Evolutionary conservation across 1,284 basidiomycete genomes (phyloP), one percentile per base, ranked within the genome.

Genomic region (Xerocomus cyaneibrunnescens): DNA sequence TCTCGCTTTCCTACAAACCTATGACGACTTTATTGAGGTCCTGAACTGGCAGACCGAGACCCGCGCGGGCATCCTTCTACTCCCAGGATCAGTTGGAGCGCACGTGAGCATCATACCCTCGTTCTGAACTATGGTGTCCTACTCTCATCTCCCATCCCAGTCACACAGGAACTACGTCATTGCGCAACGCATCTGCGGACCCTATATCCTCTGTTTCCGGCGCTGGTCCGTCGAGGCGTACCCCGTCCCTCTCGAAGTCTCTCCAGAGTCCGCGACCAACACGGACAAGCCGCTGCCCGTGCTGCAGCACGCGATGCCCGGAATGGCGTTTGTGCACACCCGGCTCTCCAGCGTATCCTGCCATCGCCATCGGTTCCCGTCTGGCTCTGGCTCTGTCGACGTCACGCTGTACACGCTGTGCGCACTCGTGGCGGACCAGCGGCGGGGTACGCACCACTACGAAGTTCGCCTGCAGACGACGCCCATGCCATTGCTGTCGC

Each of bases 191-290:
- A 70, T 79, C 45, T 68, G 79, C 27, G 77, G 74, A 0, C 64
- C 70, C 0, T 75, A 76, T 45, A 62, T 83, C 9, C 61, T 84
- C 3, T 72, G 77, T 30, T 72, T 82, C 57, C 77, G 75, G 50
- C 65, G 70, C 0, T 74, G 73, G 5, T 76, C 77, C 1, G 57
- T 84, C 31, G 78, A 83, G 41, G 64, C 80, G 1, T 74, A 76
- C 54, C 70, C 73, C 0, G 60, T 74, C 1, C 47, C 53, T 3
- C 3, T 0, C 30, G 12, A 14, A 22, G 22, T 46, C 36, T 17
- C 37, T 3, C 17, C 39, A 5, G 31, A 31, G 4, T 5, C 7
- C 10, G 38, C 19, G 17, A 34, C 17, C 12, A 12, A 30, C 28
- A 30, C 7, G 28, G 19, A 54, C 9, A 9, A 7, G 35, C 30